These are phyloP conservation scores for Elsinoe necatrix DNA, from an alignment of 2,329 filamentous ascomycete genomes.

Conservation along the genomic window DNA sequence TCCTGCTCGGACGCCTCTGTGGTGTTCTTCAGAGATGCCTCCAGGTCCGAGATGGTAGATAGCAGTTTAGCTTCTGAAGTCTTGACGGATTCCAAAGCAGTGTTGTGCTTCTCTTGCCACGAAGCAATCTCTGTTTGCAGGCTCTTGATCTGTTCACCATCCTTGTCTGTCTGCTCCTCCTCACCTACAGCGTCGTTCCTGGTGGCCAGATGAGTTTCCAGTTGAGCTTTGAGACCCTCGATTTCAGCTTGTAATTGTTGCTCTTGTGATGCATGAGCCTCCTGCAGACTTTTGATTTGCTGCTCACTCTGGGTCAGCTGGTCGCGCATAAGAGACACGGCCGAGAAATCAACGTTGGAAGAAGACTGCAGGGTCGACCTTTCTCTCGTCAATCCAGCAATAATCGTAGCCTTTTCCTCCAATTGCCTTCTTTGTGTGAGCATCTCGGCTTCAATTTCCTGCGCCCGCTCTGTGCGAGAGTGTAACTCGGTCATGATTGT, in stretches of 20 bases:
- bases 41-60: slow-evolving; percentile 63
- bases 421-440: slow-evolving; percentile 83
- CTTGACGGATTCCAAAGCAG: slow-evolving; percentile 61
- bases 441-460: slow-evolving; percentile 80
- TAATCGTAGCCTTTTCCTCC: slow-evolving; percentile 93
- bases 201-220: slow-evolving; percentile 30
- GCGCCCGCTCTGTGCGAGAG: slow-evolving; percentile 75
- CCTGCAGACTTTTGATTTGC: slow-evolving; percentile 65
- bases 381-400: slow-evolving; percentile 86
- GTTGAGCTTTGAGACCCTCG: slow-evolving; percentile 53
- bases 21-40: slow-evolving; percentile 44
- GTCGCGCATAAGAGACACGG: slow-evolving; percentile 77
- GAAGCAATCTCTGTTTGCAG: slow-evolving; percentile 63
- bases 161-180: slow-evolving; percentile 20
- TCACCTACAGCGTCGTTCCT: slow-evolving; percentile 18
- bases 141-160: slow-evolving; percentile 46
- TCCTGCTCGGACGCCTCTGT: slow-evolving; percentile 24
- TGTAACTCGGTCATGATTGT: slow-evolving; percentile 89
- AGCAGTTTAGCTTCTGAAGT: slow-evolving; percentile 64
- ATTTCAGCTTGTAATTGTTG: slow-evolving; percentile 65
- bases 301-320: slow-evolving; percentile 79
- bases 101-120: slow-evolving; percentile 70
- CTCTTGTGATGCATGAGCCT: slow-evolving; percentile 65
- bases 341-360: slow-evolving; percentile 81
- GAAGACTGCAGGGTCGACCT: slow-evolving; percentile 75